Conservation (phyloP, 345 rosid genomes). For the Gossypium arboreum region DNA sequence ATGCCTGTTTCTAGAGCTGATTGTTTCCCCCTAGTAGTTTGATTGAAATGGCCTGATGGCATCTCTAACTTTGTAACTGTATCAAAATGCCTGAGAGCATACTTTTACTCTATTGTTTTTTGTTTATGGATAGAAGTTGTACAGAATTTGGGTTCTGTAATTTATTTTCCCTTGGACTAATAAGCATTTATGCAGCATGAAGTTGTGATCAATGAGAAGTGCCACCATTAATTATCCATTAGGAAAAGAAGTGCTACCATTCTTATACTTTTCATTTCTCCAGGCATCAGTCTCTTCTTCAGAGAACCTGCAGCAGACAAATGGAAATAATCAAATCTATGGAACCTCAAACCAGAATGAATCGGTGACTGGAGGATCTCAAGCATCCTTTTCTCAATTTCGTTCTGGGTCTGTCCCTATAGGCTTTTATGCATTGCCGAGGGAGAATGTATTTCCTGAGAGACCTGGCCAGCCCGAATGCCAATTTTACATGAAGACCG, state of each 20-base stretch:
- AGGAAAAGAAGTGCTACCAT: not conserved
- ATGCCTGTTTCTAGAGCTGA: not conserved
- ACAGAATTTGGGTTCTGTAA: not conserved
- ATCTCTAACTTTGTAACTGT: not conserved
- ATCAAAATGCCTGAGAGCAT: not conserved
- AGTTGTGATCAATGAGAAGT: constrained; percentile 18
- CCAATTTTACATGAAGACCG: constrained; percentile 96
- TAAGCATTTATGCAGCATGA: not conserved
- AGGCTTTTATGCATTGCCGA: constrained; percentile 72
- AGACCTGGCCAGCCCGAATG: constrained; percentile 97
- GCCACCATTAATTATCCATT: not conserved
- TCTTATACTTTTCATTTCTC: constrained; percentile 21
- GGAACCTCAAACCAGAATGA: constrained; percentile 62
- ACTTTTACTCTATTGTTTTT: not conserved
- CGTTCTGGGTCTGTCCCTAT: constrained; percentile 65
- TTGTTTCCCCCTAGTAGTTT: no score
- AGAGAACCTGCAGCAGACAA: constrained; percentile 55
- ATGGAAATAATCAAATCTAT: constrained; percentile 53
- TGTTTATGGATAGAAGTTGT: not conserved
- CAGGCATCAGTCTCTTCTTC: constrained; percentile 91
- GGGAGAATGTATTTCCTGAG: constrained; percentile 90
- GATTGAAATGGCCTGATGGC: not conserved
- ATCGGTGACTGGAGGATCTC: constrained; percentile 49
- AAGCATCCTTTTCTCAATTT: constrained; percentile 50
- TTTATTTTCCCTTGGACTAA: constrained; percentile 1